Base-by-base conservation (phyloP, 1,284 basidiomycete species). In the Crepidotus sp. region DNA sequence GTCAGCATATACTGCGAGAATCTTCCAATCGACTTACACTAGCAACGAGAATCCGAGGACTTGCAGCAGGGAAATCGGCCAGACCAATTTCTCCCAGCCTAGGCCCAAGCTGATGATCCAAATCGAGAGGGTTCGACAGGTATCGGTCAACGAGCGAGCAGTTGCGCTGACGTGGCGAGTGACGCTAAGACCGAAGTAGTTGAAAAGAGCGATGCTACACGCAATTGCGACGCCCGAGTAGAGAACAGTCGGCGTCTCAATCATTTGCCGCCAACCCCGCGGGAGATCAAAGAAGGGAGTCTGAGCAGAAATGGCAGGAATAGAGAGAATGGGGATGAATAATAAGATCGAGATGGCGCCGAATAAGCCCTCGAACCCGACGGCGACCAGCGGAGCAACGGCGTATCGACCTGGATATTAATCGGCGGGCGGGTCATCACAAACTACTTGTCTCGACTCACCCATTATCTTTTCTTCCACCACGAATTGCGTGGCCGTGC, bases 401-500 rank as follows among this genome's bases (percentile, higher is more conserved):
- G 79, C 73, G 69, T 96, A 95, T 41, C 76, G 76, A 33, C 77
- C 74, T 73, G 54, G 11, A 43, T 11, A 24, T 40, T 26, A 38
- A 39, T 40, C 50, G 13, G 31, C 7, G n/a, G 11, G 27, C 33
- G 34, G 30, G 42, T 25, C 14, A 36, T 29, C 32, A 32, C 29
- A 18, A 17, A 33, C 11, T 15, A 30, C 15, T 34, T 17, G 9
- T 35, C 30, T 43, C 10, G 27, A 52, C 65, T 50, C 49, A 68
- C 71, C 60, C 82, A 97, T 83, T 58, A 97, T 91, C 70, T 86
- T 90, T 66, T 92, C 89, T 71, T 98, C 95, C n/a, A 96, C 73
- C 36, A 98, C 92, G 59, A 94, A 94, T 59, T 95, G 91, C 9
- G 79, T 78, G 37, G 92, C 92, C 25, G 88, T 86, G 66, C 88